These are phyloP conservation scores for Trametes gibbosa DNA, from an alignment of 768 basidiomycete species.

Conservation along the genomic window DNA sequence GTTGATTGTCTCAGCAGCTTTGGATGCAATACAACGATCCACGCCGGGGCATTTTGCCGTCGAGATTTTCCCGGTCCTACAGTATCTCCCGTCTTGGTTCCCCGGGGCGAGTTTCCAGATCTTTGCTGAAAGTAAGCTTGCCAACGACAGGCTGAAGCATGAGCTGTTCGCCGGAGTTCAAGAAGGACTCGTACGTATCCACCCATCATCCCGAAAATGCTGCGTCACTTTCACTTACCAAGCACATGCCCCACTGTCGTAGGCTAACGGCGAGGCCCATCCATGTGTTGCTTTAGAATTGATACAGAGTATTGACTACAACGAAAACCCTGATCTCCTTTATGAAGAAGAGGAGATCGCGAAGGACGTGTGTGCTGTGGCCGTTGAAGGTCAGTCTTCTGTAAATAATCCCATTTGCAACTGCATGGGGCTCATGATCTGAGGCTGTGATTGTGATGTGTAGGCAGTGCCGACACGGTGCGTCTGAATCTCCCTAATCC, in stretches of 20 bases:
- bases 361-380: not conserved
- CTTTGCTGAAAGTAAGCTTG: not conserved
- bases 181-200: not conserved
- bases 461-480: slow-evolving; percentile 19
- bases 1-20: not conserved
- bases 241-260: not conserved
- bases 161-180: not conserved
- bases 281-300: not conserved
- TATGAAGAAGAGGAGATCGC: slow-evolving; percentile 9
- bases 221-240: too few relatives aligned
- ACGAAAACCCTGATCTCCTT: not conserved
- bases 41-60: not conserved
- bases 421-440: too few relatives aligned
- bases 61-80: slow-evolving; percentile 1
- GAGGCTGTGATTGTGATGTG: not conserved
- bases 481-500: not conserved
- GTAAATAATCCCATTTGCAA: too few relatives aligned
- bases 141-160: not conserved
- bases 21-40: not conserved
- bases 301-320: not conserved
- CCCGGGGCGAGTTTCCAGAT: not conserved
- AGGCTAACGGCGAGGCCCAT: not conserved
- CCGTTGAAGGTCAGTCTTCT: slow-evolving; percentile 10
- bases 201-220: too few relatives aligned
- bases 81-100: slow-evolving; percentile 1